Conservation (phyloP, 2,329 filamentous ascomycete genomes). For the Aureobasidium leucospermi region DNA sequence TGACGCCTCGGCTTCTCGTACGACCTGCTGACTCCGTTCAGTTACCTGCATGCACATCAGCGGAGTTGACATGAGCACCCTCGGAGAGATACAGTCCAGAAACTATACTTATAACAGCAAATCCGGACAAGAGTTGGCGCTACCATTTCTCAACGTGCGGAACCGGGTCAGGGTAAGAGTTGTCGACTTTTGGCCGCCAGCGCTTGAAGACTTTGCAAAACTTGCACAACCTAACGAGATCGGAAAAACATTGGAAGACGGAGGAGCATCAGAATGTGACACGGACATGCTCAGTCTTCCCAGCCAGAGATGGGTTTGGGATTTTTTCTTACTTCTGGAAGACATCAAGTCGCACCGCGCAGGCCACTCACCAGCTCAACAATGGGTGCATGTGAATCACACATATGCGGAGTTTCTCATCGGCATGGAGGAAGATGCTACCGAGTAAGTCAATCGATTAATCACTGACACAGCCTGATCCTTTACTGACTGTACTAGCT, state of each 20-base stretch:
- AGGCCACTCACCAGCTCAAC: slow-evolving; percentile 35
- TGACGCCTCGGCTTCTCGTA: neutral
- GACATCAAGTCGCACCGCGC: slow-evolving; percentile 44
- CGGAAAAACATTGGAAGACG: neutral
- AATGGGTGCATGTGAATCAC: slow-evolving; percentile 65
- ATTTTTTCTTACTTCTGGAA: slow-evolving; percentile 71
- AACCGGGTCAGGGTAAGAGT: slow-evolving; percentile 68
- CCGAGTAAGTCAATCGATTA: slow-evolving; percentile 39
- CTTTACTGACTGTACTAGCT: slow-evolving; percentile 31
- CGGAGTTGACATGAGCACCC: slow-evolving; percentile 31
- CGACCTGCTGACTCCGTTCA: slow-evolving; percentile 19
- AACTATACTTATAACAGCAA: neutral
- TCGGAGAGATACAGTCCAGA: slow-evolving; percentile 41
- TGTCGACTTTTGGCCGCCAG: slow-evolving; percentile 68
- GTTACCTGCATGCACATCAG: slow-evolving; percentile 41
- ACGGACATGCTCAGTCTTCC: slow-evolving; percentile 24
- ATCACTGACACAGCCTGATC: neutral
- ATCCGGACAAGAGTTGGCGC: slow-evolving; percentile 25
- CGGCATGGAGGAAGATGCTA: slow-evolving; percentile 47
- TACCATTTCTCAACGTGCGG: slow-evolving; percentile 69
- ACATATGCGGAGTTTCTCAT: slow-evolving; percentile 50
- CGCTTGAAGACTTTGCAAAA: slow-evolving; percentile 62
- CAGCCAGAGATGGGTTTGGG: slow-evolving; percentile 64
- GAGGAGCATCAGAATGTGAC: slow-evolving; percentile 22
- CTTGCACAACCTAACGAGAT: neutral